A percentile compares a stretch with the other conserved stretches of the same genome.
Conservation (phyloP, 305 asterid species). For the Fraxinus sp. region DNA sequence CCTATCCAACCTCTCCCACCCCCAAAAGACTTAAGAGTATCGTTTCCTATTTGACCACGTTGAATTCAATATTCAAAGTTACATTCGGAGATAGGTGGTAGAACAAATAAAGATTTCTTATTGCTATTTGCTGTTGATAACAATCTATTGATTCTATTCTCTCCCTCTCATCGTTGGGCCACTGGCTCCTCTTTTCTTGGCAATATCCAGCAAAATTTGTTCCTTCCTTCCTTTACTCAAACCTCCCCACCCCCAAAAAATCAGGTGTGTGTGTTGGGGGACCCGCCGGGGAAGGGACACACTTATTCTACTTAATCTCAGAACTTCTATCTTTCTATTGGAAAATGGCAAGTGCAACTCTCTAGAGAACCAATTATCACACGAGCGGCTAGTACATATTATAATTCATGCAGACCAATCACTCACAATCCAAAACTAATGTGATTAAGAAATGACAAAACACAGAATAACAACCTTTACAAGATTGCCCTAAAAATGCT, state of each 20-base stretch:
- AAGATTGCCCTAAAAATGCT: neutral
- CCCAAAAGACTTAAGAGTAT: neutral
- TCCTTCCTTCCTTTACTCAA: neutral
- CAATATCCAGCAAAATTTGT: neutral
- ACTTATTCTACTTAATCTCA: neutral
- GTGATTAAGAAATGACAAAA: neutral
- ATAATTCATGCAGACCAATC: neutral
- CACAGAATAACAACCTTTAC: neutral
- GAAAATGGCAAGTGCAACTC: neutral
- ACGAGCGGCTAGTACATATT: neutral
- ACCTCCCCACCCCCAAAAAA: neutral
- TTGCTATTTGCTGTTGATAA: neutral
- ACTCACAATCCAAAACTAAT: neutral
- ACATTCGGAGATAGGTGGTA: neutral
- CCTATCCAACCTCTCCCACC: neutral
- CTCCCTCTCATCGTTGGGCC: neutral
- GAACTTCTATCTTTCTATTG: neutral
- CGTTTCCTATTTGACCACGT: neutral
- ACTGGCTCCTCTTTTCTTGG: neutral
- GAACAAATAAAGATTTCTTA: neutral
- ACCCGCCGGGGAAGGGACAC: neutral
- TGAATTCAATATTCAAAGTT: neutral
- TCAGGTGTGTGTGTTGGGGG: neutral
- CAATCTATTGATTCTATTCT: neutral
- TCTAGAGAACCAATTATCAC: neutral